A percentile compares a stretch with the other conserved stretches of the same genome.
Conservation (phyloP, 192 early-diverging fungal species). For the Coemansia sp. region DNA sequence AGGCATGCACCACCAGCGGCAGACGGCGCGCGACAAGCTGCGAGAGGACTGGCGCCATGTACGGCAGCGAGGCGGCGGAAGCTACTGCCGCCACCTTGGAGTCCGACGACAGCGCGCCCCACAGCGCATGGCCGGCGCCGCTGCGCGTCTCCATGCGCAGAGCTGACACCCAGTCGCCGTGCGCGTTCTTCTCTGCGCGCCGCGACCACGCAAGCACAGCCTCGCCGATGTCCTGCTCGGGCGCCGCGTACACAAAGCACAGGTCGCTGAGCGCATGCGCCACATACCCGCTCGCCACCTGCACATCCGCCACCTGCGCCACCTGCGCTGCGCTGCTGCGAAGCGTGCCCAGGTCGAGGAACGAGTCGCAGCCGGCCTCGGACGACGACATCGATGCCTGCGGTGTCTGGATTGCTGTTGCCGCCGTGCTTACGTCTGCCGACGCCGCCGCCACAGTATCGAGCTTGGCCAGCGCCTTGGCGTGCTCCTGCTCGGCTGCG, state of each 20-base stretch:
- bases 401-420: conserved; percentile 36
- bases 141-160: conserved; percentile 74
- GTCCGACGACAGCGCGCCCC: conserved; percentile 65
- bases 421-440: conserved; percentile 23
- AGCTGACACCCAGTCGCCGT: conserved; percentile 67
- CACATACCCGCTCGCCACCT: conserved; percentile 70
- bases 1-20: conserved; percentile 82
- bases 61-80: conserved; percentile 71
- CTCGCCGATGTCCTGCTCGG: conserved; percentile 62
- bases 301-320: conserved; percentile 54
- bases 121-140: conserved; percentile 76
- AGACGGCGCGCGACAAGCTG: conserved; percentile 61
- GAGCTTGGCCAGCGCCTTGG: conserved; percentile 45
- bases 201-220: conserved; percentile 66
- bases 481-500: conserved; percentile 51
- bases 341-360: conserved; percentile 22
- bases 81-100: conserved; percentile 60
- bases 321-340: conserved; percentile 13
- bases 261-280: conserved; percentile 79
- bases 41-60: conserved; percentile 83
- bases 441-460: conserved; percentile 36
- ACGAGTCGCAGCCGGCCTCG: conserved; percentile 22
- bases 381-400: conserved; percentile 33
- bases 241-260: conserved; percentile 81
- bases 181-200: conserved; percentile 66